Conservation (phyloP, 129 eudicot species). For the Lactuca sativa region DNA sequence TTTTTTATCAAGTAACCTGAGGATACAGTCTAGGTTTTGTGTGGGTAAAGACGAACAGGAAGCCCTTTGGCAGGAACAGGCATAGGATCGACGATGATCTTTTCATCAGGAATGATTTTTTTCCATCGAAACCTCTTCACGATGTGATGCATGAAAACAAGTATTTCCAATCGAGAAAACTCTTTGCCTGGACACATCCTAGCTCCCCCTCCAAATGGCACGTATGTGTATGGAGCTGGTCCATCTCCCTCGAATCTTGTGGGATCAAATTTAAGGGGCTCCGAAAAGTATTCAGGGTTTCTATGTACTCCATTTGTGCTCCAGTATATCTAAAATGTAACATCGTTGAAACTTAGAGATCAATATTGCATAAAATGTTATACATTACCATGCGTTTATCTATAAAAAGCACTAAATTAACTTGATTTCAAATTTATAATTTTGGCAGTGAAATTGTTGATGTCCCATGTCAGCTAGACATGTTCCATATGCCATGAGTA, state of each 20-base stretch:
- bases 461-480: too few relatives aligned
- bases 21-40: slow-evolving; percentile 9
- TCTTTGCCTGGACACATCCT: slow-evolving; percentile 40
- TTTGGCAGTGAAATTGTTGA: too few relatives aligned
- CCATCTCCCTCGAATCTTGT: slow-evolving; percentile 36
- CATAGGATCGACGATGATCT: slow-evolving; percentile 30
- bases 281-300: slow-evolving; percentile 30
- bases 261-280: slow-evolving; percentile 37
- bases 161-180: slow-evolving; percentile 32
- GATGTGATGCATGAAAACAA: slow-evolving; percentile 35
- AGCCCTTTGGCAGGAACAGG: slow-evolving; percentile 38
- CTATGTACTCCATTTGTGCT: slow-evolving; percentile 33
- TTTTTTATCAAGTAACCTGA: background rate
- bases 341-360: background rate
- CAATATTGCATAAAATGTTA: background rate
- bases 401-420: too few relatives aligned
- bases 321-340: slow-evolving; percentile 33
- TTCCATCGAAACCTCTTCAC: slow-evolving; percentile 29
- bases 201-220: slow-evolving; percentile 41
- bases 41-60: slow-evolving; percentile 36
- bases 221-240: slow-evolving; percentile 39
- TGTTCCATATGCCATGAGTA: too few relatives aligned
- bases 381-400: too few relatives aligned
- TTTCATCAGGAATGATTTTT: slow-evolving; percentile 30
- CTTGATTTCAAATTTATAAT: too few relatives aligned